Evolutionary conservation across 495 filamentous ascomycete species (phyloP).

Genomic region (Corynascus novoguineensis): DNA sequence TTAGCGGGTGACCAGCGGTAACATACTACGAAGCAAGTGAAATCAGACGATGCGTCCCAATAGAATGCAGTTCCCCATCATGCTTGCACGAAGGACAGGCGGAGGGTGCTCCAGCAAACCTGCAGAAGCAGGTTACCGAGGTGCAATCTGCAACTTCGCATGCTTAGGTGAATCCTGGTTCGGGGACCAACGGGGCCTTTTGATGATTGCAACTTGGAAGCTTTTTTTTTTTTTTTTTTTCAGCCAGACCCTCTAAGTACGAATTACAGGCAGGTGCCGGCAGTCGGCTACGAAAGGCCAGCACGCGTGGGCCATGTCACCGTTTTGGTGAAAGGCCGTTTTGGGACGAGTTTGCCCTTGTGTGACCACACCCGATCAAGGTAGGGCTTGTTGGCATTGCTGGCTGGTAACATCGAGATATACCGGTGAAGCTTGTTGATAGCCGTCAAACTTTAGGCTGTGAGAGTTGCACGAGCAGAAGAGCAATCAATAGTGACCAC

Average conservation of each 20-base stretch:
- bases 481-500: neutral
- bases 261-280: neutral
- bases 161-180: neutral
- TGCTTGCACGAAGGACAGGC: neutral
- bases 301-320: neutral
- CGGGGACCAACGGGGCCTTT: neutral
- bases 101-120: neutral
- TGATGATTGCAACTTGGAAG: neutral
- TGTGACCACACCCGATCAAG: neutral
- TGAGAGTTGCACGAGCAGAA: neutral
- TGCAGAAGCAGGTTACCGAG: neutral
- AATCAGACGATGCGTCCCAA: conserved; percentile 2
- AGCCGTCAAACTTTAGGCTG: conserved; percentile 1
- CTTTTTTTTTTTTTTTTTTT: too few species aligned
- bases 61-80: neutral
- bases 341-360: neutral
- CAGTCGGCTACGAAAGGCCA: neutral
- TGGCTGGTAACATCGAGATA: neutral
- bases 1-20: neutral
- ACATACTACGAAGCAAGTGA: neutral
- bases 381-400: neutral
- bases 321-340: neutral
- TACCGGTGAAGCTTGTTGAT: neutral
- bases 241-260: neutral
- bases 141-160: neutral